Percentiles rank a stretch among this genome's conserved stretches.
Evolutionary conservation across 2,329 filamentous ascomycete genomes (phyloP).

Genomic region (Pyrenochaeta sp.): DNA sequence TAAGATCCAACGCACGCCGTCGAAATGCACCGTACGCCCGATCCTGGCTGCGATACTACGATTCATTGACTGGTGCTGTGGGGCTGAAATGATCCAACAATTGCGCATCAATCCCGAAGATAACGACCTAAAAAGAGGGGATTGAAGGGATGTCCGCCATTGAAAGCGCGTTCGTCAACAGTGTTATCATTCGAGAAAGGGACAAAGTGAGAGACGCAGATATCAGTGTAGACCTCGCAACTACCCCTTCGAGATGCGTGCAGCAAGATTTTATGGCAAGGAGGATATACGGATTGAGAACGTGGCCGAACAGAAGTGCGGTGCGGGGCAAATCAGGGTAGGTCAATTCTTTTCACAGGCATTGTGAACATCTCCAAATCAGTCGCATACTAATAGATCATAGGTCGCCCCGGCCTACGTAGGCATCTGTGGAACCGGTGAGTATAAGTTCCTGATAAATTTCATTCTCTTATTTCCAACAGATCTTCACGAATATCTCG

Average conservation of each 20-base stretch:
- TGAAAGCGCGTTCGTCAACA: constrained; percentile 43
- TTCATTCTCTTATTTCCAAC: neutral
- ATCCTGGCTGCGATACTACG: neutral
- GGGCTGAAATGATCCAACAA: constrained; percentile 1
- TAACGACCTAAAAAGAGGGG: neutral
- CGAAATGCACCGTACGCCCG: constrained; percentile 1
- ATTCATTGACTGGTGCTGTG: neutral
- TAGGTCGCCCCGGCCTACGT: constrained; percentile 58
- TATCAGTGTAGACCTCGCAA: constrained; percentile 8
- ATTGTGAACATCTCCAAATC: neutral
- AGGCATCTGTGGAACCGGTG: constrained; percentile 60
- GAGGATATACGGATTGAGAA: constrained; percentile 65
- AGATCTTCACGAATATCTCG: constrained; percentile 63
- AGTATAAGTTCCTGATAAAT: neutral
- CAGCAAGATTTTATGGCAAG: constrained; percentile 64
- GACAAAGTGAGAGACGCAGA: constrained; percentile 5
- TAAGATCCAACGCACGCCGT: neutral
- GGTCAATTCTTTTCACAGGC: neutral
- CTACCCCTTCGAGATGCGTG: constrained; percentile 55
- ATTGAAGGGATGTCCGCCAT: constrained; percentile 33
- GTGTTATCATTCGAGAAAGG: constrained; percentile 28
- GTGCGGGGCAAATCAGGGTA: constrained; percentile 60
- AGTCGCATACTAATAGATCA: neutral
- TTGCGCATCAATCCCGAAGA: neutral
- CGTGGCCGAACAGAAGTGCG: constrained; percentile 58